Base-by-base conservation (phyloP, 148 eudicot genomes). In the Camellia sinensis region DNA sequence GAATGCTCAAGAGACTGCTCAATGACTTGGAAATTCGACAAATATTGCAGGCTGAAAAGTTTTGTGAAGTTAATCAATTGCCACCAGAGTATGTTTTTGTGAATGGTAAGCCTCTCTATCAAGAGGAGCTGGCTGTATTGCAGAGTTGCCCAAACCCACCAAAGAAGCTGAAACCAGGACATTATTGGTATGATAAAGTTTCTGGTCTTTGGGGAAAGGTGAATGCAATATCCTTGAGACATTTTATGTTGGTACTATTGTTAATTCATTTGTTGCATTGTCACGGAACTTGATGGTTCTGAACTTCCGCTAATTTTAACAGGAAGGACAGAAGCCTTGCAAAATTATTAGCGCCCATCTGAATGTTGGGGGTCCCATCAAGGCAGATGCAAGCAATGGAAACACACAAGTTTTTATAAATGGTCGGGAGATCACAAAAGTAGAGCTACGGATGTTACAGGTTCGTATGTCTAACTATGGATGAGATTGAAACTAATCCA, bases 201-300 rank as follows among this genome's bases (percentile, higher is more conserved):
- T 96, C 99, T 41, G 99, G 99, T 80, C 95, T 96, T 82, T 96
- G 99, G 99, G 99, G 99, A 91, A 96, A 94, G 98, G 99, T 96
- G 82, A 89, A 72, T 82, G 65, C 17, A 22, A 37, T 59, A 76
- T 21, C 46, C n/a, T 75, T 57, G 40, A 67, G 21, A 11, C 63
- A 4, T 54, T 62, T 56, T 67, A 7, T 77, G 43, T 46, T 61
- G 40, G 5, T 65, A 54, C 67, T 60, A 44, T 79, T 43, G 57
- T 76, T 82, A 29, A 61, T 75, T 44, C n/a, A 41, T 74, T 78
- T 57, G 54, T 78, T 78, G 29, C 22, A 37, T 73, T 77, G 46
- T 68, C 62, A 10, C 63, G 57, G 71, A 74, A 54, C 67, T 65
- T 75, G 61, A 74, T 56, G 57, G 44, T 15, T 84, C 53, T 29